These are phyloP conservation scores for Microstegium vimineum DNA, from an alignment of 176 grass and related monocot species.

Conservation along the genomic window DNA sequence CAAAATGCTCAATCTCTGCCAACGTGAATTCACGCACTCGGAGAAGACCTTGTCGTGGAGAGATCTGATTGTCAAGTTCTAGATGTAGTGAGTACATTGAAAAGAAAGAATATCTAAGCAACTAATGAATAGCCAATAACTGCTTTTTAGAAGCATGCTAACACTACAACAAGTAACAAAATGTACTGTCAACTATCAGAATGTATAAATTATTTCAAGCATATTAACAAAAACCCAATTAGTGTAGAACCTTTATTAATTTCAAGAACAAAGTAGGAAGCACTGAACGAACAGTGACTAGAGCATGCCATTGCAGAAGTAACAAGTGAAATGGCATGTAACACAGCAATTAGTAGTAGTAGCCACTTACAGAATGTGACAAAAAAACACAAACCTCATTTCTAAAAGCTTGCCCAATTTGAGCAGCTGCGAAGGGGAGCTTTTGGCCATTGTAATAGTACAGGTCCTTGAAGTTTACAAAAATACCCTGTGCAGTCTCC, in stretches of 20 bases:
- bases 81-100: constrained; percentile 7
- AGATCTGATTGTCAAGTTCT: constrained; percentile 47
- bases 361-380: neutral
- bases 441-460: constrained; percentile 85
- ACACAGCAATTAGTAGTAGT: neutral
- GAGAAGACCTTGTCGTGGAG: constrained; percentile 84
- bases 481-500: constrained; percentile 84
- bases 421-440: constrained; percentile 76
- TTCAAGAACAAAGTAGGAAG: neutral
- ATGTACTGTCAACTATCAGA: neutral
- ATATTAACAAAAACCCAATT: neutral
- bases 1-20: constrained; percentile 87
- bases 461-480: constrained; percentile 89
- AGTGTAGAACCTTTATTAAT: neutral
- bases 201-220: neutral
- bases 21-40: constrained; percentile 81
- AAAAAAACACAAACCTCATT: constrained; percentile 53
- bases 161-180: neutral
- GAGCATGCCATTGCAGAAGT: neutral
- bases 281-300: neutral
- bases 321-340: neutral
- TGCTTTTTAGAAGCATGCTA: neutral
- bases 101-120: neutral
- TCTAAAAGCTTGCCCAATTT: constrained; percentile 74
- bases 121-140: neutral